Evolutionary conservation across 768 basidiomycete genomes (phyloP), one percentile per base, ranked within the genome.

Genomic region (Russula foetens): DNA sequence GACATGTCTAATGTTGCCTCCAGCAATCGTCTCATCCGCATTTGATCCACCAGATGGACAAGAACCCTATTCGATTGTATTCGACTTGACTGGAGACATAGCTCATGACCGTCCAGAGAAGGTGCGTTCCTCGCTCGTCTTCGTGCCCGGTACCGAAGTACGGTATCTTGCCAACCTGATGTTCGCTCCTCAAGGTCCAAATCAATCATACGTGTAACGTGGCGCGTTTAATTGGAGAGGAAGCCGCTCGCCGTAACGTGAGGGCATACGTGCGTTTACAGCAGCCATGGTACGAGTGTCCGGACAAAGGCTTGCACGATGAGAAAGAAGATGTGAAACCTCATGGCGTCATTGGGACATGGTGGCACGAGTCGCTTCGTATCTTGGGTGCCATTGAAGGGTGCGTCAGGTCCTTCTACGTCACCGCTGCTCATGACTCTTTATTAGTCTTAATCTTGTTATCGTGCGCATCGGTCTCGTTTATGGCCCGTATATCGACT

Each of bases 351-450:
- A 72, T 84, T 60, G 91, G 92, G 19, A 82, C 76, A 19, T 94
- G 92, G 92, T 93, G 90, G 89, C 92, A 94, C 66, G 92, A 93
- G 75, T 83, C 88, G 1, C 75, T 89, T 26, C 81, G 91, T 35
- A 81, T 81, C 70, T 70, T 93, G 62, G 88, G 85, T 23, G 82
- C 84, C 6, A 89, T 92, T 58, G 76, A 83, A 63, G 81, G 83
- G 90, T 91, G 67, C 56, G 79, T 73, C 14, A 26, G 12, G 59
- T 54, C 26, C 19, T 56, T 47, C 54, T 50, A 50, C 52, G 14
- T 60, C 33, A 53, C 21, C 44, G 41, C 48, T 28, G 38, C 24
- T 29, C 23, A 38, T 50, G 35, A 48, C 33, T 43, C 49, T 6
- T 21, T 46, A 33, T 59, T 60, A 92, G 90, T 55, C 77, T 93